Percentiles rank a stretch among this genome's conserved stretches.
Evolutionary conservation across 345 rosid species (phyloP).

Genomic region (Bruguiera gymnorhiza): DNA sequence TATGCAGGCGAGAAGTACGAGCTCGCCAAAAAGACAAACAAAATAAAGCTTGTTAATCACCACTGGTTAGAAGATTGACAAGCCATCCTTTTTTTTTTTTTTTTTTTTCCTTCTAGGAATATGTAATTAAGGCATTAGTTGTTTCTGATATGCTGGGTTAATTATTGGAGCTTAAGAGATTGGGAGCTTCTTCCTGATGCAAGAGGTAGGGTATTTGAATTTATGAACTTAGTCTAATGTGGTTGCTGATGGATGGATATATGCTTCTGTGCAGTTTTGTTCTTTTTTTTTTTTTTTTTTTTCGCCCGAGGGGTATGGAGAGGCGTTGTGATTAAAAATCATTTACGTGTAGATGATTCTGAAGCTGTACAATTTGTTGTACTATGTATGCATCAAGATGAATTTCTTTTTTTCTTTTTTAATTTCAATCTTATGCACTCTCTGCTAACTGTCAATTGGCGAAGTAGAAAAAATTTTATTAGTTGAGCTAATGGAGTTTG

Average conservation of each 20-base stretch:
- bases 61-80: slow-evolving; percentile 94
- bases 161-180: slow-evolving; percentile 59
- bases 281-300: too few relatives aligned
- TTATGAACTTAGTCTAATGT: too few relatives aligned
- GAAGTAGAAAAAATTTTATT: neutral
- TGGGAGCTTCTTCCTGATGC: slow-evolving; percentile 84
- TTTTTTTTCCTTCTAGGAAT: too few relatives aligned
- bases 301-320: too few relatives aligned
- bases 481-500: neutral
- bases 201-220: slow-evolving; percentile 52
- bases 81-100: slow-evolving; percentile 3
- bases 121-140: neutral
- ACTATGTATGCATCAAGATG: too few relatives aligned
- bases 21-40: slow-evolving; percentile 69
- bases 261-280: too few relatives aligned
- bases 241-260: too few relatives aligned
- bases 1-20: slow-evolving; percentile 85
- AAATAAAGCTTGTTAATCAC: slow-evolving; percentile 79
- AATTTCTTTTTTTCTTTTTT: too few relatives aligned
- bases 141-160: neutral
- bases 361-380: too few relatives aligned
- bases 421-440: too few relatives aligned
- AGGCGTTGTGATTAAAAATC: too few relatives aligned
- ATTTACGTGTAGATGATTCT: too few relatives aligned
- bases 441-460: neutral